Evolutionary conservation across 1,284 basidiomycete genomes (phyloP).

Genomic region (Ustilago loliicola): DNA sequence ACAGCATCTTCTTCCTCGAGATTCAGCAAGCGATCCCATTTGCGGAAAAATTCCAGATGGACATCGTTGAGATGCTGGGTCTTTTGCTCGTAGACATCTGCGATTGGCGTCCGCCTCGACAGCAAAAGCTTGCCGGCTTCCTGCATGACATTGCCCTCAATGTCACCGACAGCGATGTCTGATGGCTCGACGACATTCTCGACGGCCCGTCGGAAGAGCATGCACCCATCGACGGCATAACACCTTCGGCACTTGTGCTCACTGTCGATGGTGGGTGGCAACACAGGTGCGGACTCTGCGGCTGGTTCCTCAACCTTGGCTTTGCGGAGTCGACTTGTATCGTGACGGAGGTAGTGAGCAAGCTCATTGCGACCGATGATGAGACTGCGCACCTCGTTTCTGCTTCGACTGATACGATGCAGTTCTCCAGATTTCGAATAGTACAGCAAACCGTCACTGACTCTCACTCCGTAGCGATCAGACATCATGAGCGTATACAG

Average conservation of each 20-base stretch:
- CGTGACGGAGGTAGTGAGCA: slow-evolving; percentile 77
- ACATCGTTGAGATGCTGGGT: slow-evolving; percentile 81
- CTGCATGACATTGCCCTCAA: slow-evolving; percentile 7
- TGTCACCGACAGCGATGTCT: slow-evolving; percentile 11
- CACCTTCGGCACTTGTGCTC: slow-evolving; percentile 83
- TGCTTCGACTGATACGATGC: slow-evolving; percentile 80
- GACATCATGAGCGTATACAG: slow-evolving; percentile 91
- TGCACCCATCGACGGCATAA: slow-evolving; percentile 86
- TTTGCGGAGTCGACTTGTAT: slow-evolving; percentile 46
- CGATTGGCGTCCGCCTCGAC: slow-evolving; percentile 75
- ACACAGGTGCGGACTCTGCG: slow-evolving; percentile 31
- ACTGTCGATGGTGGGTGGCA: slow-evolving; percentile 87
- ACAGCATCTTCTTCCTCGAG: slow-evolving; percentile 89
- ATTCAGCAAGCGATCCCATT: slow-evolving; percentile 89
- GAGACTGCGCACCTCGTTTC: slow-evolving; percentile 87
- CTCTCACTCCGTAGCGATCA: slow-evolving; percentile 81
- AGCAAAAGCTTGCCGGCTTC: slow-evolving; percentile 16
- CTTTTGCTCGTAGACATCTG: slow-evolving; percentile 81
- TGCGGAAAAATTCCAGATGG: slow-evolving; percentile 85
- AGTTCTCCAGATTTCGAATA: slow-evolving; percentile 93
- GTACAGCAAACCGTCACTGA: slow-evolving; percentile 84
- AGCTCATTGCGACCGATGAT: slow-evolving; percentile 87
- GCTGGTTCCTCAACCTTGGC: slow-evolving; percentile 10
- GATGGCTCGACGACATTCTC: slow-evolving; percentile 53
- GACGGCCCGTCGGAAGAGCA: slow-evolving; percentile 85